Evolutionary conservation across 176 grass and related monocot genomes (phyloP), one percentile per base, ranked within the genome.

Genomic region (Alopecurus myosuroides): DNA sequence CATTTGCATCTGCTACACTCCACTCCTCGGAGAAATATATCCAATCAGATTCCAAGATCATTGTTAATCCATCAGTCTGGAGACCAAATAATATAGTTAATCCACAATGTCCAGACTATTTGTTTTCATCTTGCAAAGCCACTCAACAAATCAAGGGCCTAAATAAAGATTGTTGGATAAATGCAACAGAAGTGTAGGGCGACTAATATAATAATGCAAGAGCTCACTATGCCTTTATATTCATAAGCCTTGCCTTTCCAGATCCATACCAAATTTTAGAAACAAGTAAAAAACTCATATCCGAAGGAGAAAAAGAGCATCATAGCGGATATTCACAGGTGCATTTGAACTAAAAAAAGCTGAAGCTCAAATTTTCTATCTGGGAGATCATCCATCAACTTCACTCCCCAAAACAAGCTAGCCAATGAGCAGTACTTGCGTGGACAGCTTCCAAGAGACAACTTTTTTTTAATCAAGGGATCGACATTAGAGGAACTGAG

Each of bases 1-100:
- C 93, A 87, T 99, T 92, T 28, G 55, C 88, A 78, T 94, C 40
- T 77, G 52, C 65, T 42, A 84, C 88, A 74, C 68, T 94, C 97
- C 97, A 99, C 78, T 99, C 97, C 77, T 99, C 94, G 55, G 84
- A 99, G 77, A 99, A 99, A 86, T 87, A 77, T 40, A 53, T 52
- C 97, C 97, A 96, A 88, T 99, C 91, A 53, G 66, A 65, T 82
- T 91, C 92, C 26, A 84, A 56, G 82, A 99, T 94, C 30, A 99
- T 91, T 69, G 81, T 85, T 84, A 96, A 86, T 39, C 97, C 97
- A 76, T 96, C 88, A 81, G 78, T 91, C 97, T 99, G 97, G 75
- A 85, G 85, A 88, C 76, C 82, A 67, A 77, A 33, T 58, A 83
- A 62, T 29, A 84, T 29, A 56, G 80, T 84, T 79, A 77, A 81